Evolutionary conservation across 805 yeast genomes (phyloP).

Genomic region (Ogataea ganodermae): DNA sequence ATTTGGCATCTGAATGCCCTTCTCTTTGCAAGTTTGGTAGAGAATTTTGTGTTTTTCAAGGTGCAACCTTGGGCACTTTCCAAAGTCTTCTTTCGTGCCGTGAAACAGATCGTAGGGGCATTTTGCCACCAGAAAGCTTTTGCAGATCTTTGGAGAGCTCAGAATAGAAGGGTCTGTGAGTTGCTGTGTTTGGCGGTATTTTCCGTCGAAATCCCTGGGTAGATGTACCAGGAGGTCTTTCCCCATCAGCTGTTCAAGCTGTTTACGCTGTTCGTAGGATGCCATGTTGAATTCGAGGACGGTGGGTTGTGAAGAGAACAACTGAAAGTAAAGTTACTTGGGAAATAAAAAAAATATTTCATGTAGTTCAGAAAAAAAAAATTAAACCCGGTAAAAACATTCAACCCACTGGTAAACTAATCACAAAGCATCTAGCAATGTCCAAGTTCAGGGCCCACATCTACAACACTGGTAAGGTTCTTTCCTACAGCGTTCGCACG

Average conservation of each 20-base stretch:
- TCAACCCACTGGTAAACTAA: too few relatives aligned
- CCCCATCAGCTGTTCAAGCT: constrained; percentile 82
- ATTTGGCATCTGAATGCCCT: constrained; percentile 40
- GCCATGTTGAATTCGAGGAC: constrained; percentile 29
- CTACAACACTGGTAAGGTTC: constrained; percentile 18
- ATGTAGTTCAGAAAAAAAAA: background rate
- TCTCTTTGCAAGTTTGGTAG: constrained; percentile 55
- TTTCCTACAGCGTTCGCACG: constrained; percentile 50
- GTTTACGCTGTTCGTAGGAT: constrained; percentile 75
- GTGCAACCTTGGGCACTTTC: constrained; percentile 77
- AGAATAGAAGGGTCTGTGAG: constrained; percentile 37
- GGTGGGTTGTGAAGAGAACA: background rate
- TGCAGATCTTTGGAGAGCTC: constrained; percentile 66
- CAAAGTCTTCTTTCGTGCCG: constrained; percentile 81
- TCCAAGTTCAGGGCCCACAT: background rate
- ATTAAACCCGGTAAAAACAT: constrained; percentile 2
- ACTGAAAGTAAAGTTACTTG: too few relatives aligned
- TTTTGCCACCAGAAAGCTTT: constrained; percentile 76
- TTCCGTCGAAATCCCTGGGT: constrained; percentile 31
- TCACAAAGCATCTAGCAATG: background rate
- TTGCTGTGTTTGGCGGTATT: constrained; percentile 9
- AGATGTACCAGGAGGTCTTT: constrained; percentile 44
- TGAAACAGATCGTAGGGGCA: constrained; percentile 85
- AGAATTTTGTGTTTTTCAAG: constrained; percentile 70
- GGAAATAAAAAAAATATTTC: background rate